Conservation (phyloP, 148 eudicot genomes). For the Gaultheria prostrata region DNA sequence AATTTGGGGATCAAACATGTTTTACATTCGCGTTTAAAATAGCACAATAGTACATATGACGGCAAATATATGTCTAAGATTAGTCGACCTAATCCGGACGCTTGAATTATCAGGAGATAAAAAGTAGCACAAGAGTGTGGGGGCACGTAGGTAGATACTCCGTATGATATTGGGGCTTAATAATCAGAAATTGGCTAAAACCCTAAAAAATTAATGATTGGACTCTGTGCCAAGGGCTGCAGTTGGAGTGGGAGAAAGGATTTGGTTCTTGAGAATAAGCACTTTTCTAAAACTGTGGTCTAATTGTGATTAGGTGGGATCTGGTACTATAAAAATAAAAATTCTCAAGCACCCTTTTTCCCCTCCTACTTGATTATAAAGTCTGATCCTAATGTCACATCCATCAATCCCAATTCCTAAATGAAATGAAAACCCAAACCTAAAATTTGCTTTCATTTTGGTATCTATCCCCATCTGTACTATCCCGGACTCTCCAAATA, state of each 20-base stretch:
- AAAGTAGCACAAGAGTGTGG: background rate
- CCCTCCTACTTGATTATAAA: slow-evolving; percentile 12
- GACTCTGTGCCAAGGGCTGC: background rate
- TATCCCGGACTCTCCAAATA: background rate
- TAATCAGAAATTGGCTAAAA: background rate
- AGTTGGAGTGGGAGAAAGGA: background rate
- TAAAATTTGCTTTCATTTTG: slow-evolving; percentile 3
- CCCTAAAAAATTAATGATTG: background rate
- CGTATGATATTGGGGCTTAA: background rate
- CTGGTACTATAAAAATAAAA: slow-evolving; percentile 9
- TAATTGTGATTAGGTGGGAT: slow-evolving; percentile 14
- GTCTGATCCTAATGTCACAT: background rate
- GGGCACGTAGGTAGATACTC: too few species aligned
- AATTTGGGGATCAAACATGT: background rate
- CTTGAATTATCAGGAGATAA: too few species aligned
- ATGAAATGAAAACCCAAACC: slow-evolving; percentile 10
- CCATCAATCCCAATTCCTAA: background rate
- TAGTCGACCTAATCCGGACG: too few species aligned
- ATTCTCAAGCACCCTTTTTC: background rate
- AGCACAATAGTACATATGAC: too few species aligned
- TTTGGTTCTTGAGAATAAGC: slow-evolving; percentile 8
- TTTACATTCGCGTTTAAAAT: too few species aligned
- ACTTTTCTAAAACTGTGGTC: background rate
- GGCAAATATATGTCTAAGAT: too few species aligned
- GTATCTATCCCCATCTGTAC: background rate